Evolutionary conservation across 2,329 filamentous ascomycete species (phyloP), one percentile per base, ranked within the genome.

Genomic region (Ascomycota sp.): DNA sequence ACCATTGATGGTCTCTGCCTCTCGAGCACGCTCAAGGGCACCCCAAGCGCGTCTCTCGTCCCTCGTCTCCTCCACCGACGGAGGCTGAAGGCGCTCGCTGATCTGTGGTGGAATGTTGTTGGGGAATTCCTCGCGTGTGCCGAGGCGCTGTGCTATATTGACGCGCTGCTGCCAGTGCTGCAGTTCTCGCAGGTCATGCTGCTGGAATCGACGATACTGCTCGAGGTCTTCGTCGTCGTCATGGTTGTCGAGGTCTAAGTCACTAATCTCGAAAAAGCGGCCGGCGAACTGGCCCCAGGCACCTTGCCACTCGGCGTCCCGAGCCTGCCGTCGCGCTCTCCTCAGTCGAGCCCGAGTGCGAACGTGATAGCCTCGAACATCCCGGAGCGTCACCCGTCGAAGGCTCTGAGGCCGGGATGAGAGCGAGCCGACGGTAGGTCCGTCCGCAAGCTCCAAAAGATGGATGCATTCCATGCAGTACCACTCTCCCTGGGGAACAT

Each of bases 31-130:
- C 40, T 94, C 85, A 37, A 95, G 75, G 13, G 79, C 82, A 36
- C 83, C 81, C 89, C 86, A 94, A 4, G 86, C 82, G 33, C 73
- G 65, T 31, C 76, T 63, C 50, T 92, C 83, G 40, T 93, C 83
- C 25, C 74, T 57, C 7, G 76, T 78, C 50, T 91, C 79, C 23
- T 70, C 52, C 11, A 55, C 48, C 0, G 55, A 69, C 11, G 57
- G 54, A 43, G 63, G 56, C 33, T 70, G 65, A 28, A 74, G 56
- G 27, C 74, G 64, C 34, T 74, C 63, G 32, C 74, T 72, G 26
- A 80, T 66, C 25, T 56, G 52, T 5, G 53, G 52, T 3, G 63
- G 57, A 12, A 71, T 61, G 36, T 59, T 67, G 42, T 72, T 66
- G 37, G 69, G 67, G 43, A 91, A 89, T 10, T 74, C 64, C 32